Base-by-base conservation (phyloP, 2,329 filamentous ascomycete species). In the Phoma sp. region DNA sequence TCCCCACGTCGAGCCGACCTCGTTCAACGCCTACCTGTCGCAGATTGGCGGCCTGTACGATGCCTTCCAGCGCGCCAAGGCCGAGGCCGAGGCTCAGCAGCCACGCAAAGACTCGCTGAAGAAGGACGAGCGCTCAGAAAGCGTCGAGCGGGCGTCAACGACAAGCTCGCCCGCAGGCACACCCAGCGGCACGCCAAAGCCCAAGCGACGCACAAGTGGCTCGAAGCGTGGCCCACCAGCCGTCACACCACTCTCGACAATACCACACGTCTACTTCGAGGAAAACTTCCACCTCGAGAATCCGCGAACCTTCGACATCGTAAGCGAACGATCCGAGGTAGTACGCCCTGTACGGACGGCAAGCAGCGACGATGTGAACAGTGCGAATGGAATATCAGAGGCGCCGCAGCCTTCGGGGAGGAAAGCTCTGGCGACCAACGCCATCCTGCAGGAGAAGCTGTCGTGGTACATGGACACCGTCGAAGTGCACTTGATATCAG, bases 381-480 rank as follows among this genome's bases (percentile, higher is more conserved):
- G 76, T 4, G 74, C 80, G 3, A 90, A 87, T 71, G 87, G 85
- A 5, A 80, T 78, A 43, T 77, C 82, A 0, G 76, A 83, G 18
- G 82, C 83, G 10, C 87, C 90, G 7, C 72, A 78, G 36, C 73
- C 76, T 15, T 76, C 77, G 11, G 81, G 81, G 7, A 85, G 93
- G 56, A 98, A 97, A 73, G 90, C 91, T 1, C 80, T 99, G 23
- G 93, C 93, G 7, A 97, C 93, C 0, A 99, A 99, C 76, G 95
- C 95, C 0, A 99, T 99, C 53, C 76, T 99, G 29, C 95, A 99
- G 73, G 95, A 99, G 76, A 99, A 99, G 76, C 81, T 99, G 11
- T 98, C 95, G 0, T 99, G 95, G 95, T 99, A 99, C 74, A 96
- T 99, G 92, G 95, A 99, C 73, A 99, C 95, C 0, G 92, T 99